phyloP scores from a whole-genome alignment of 768 basidiomycete genomes.

The Termitomyces sp. region DNA sequence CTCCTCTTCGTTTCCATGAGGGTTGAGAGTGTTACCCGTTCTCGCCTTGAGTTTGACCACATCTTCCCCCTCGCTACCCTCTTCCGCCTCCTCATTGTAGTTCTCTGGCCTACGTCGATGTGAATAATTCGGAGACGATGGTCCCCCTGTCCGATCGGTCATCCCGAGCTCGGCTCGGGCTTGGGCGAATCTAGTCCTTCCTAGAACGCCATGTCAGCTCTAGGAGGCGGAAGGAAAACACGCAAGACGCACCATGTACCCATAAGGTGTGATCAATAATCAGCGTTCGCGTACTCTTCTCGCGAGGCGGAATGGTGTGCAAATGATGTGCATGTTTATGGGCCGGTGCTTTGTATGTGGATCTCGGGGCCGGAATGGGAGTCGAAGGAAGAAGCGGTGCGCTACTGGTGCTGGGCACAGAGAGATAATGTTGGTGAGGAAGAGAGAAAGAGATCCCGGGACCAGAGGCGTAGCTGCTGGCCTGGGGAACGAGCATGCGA shows the following conservation, averaged over 20 bases:
- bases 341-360: constrained; percentile 62
- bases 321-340: constrained; percentile 88
- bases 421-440: constrained; percentile 7
- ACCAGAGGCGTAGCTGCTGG: constrained; percentile 8
- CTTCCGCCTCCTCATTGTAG: constrained; percentile 71
- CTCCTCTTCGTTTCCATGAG: constrained; percentile 55
- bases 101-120: constrained; percentile 69
- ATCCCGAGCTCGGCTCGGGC: constrained; percentile 82
- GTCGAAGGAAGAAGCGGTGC: constrained; percentile 5
- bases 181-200: constrained; percentile 74
- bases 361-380: constrained; percentile 12
- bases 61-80: constrained; percentile 60
- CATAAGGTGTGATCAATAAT: constrained; percentile 87
- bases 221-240: background rate
- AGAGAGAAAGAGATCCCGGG: constrained; percentile 7
- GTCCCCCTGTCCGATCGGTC: constrained; percentile 75
- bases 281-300: constrained; percentile 84
- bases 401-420: background rate
- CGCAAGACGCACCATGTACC: constrained; percentile 52
- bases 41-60: constrained; percentile 44
- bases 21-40: constrained; percentile 35
- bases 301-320: constrained; percentile 79
- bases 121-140: constrained; percentile 50
- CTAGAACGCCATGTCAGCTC: constrained; percentile 19
- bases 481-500: constrained; percentile 13